A percentile compares a stretch with the other conserved stretches of the same genome.
Conservation (phyloP, 345 rosid species). For the Erucastrum elatum region DNA sequence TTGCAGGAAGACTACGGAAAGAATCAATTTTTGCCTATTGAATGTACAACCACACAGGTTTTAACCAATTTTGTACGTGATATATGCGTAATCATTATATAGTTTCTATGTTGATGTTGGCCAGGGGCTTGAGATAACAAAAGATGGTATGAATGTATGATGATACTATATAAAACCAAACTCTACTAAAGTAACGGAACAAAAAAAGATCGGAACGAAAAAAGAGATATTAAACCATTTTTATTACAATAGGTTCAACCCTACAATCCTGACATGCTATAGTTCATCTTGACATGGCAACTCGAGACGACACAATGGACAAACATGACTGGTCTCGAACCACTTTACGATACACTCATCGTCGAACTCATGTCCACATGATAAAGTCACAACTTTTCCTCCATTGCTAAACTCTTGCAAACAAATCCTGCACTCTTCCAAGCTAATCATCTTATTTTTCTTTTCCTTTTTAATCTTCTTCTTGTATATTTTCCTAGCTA, state of each 20-base stretch:
- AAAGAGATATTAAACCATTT: not conserved
- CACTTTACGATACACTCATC: conserved; percentile 7
- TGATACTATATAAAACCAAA: not conserved
- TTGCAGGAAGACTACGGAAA: conserved; percentile 63
- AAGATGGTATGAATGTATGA: not conserved
- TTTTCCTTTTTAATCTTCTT: not conserved
- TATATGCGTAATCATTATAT: no score
- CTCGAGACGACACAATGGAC: conserved; percentile 18
- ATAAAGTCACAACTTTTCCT: not conserved
- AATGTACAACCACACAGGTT: conserved; percentile 63
- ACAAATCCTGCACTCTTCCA: not conserved
- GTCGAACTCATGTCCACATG: conserved; percentile 21
- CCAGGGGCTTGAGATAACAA: not conserved
- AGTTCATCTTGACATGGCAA: not conserved
- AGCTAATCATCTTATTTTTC: not conserved
- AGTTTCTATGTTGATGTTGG: not conserved
- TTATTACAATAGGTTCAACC: not conserved
- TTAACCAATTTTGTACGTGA: not conserved
- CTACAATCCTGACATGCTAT: not conserved
- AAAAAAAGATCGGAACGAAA: not conserved
- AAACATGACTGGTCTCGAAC: conserved; percentile 6
- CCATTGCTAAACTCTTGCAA: conserved; percentile 1
- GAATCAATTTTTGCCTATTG: conserved; percentile 58
- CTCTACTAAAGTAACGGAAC: not conserved
- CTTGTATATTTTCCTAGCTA: not conserved